These are phyloP conservation scores for Penicillium corylophilum DNA, from an alignment of 2,329 filamentous ascomycete genomes.

Conservation along the genomic window DNA sequence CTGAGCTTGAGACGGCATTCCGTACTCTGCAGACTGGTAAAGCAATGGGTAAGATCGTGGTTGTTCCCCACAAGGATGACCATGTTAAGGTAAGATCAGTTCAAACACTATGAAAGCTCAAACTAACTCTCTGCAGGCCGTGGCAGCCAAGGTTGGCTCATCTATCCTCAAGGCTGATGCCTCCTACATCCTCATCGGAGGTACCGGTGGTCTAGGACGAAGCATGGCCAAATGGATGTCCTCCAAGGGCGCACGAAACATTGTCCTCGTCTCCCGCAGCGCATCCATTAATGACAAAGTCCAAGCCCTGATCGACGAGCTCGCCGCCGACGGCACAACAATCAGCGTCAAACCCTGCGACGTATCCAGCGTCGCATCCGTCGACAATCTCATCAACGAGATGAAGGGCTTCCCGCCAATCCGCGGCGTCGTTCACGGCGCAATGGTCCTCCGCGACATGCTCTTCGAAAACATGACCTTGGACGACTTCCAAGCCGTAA, in stretches of 20 bases:
- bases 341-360: constrained; percentile 34
- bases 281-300: constrained; percentile 22
- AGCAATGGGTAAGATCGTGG: constrained; percentile 24
- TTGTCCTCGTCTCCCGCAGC: constrained; percentile 56
- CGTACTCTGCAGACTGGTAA: constrained; percentile 22
- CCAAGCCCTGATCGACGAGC: constrained; percentile 15
- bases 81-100: constrained; percentile 20
- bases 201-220: constrained; percentile 58
- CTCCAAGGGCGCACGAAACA: constrained; percentile 51
- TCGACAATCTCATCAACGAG: constrained; percentile 24
- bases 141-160: constrained; percentile 26
- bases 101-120: neutral
- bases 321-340: constrained; percentile 15
- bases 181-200: constrained; percentile 56
- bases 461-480: constrained; percentile 34
- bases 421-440: constrained; percentile 46
- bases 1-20: constrained; percentile 23
- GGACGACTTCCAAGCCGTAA: constrained; percentile 21
- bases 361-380: constrained; percentile 31
- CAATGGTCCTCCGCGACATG: constrained; percentile 46
- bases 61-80: constrained; percentile 20
- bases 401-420: constrained; percentile 34
- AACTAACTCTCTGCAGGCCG: constrained; percentile 10
- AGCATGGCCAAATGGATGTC: constrained; percentile 54
- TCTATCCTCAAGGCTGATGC: constrained; percentile 32